A percentile compares a stretch with the other conserved stretches of the same genome.
Conservation (phyloP, 768 basidiomycete genomes). For the Kondoa subrosea region DNA sequence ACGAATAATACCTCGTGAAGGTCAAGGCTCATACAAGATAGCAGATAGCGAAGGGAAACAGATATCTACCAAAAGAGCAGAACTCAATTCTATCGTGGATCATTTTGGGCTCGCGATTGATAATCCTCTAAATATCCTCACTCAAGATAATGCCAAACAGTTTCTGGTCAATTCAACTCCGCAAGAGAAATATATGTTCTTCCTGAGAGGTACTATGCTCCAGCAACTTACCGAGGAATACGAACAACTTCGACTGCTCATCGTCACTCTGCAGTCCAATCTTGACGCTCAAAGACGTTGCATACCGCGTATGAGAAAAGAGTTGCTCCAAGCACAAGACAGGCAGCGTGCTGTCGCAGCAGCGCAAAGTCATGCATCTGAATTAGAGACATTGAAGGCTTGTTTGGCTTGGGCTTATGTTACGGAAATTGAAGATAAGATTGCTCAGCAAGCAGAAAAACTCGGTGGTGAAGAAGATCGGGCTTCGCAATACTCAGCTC, state of each 20-base stretch:
- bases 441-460: constrained; percentile 32
- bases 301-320: not conserved
- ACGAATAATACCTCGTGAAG: constrained; percentile 53
- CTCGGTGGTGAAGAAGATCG: constrained; percentile 14
- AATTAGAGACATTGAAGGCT: not conserved
- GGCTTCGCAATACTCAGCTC: constrained; percentile 40
- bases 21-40: constrained; percentile 65
- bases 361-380: not conserved
- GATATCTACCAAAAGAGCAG: constrained; percentile 61
- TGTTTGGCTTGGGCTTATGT: constrained; percentile 31
- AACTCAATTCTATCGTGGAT: constrained; percentile 72
- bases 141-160: constrained; percentile 54
- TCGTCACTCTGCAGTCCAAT: constrained; percentile 48
- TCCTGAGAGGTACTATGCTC: constrained; percentile 82
- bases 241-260: constrained; percentile 55
- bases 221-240: constrained; percentile 77
- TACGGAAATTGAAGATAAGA: constrained; percentile 39
- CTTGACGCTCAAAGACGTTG: constrained; percentile 36
- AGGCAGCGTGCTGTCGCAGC: constrained; percentile 1
- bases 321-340: not conserved
- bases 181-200: constrained; percentile 89
- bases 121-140: constrained; percentile 50
- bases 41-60: constrained; percentile 45
- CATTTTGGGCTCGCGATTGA: constrained; percentile 95
- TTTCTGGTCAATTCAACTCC: constrained; percentile 71